Base-by-base conservation (phyloP, 352 stramenopile genomes). In the Phytophthora constricta region DNA sequence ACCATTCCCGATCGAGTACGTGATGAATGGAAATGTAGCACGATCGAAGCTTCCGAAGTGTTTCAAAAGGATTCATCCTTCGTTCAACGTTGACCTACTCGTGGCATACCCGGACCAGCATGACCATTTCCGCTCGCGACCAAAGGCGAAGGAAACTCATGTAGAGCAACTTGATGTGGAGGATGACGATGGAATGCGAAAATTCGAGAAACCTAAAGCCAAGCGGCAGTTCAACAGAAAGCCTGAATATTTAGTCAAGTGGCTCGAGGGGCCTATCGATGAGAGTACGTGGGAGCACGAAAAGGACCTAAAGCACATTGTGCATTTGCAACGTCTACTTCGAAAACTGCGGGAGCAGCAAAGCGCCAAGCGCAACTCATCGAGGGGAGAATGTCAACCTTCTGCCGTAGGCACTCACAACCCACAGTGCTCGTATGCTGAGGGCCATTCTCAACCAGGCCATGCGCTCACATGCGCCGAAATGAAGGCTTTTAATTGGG, bases 311-410 rank as follows among this genome's bases (percentile, higher is more conserved):
- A 39, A 23, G 49, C 39, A 51, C 53, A 14, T 13, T 51, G 23
- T 60, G 20, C 37, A 60, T 51, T 60, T n/a, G 46, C 20, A 52
- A 14, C 20, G 37, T 25, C 26, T 28, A 51, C 11, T 41, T 9
- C 19, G 13, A 37, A 11, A 37, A 11, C 31, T 37, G 31, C 31
- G 31, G 31, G 31, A 37, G 31, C 31, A 37, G 31, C 31, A 37
- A 37, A 7, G 31, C 31, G 31, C 31, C 31, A 37, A 37, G 31
- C 31, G 31, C 31, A 37, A 37, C 13, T 37, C 31, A 13, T 37
- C 31, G 31, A 7, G 31, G 31, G 31, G 31, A 37, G 31, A 37
- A 13, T 37, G 31, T 37, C 31, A 37, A 11, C 31, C 13, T 37
- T 37, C 13, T 7, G 31, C 23, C 25, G 9, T 27, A 20, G 1